These are phyloP conservation scores for Cadophora sp. DNA, from an alignment of 2,329 filamentous ascomycete genomes.

Conservation along the genomic window DNA sequence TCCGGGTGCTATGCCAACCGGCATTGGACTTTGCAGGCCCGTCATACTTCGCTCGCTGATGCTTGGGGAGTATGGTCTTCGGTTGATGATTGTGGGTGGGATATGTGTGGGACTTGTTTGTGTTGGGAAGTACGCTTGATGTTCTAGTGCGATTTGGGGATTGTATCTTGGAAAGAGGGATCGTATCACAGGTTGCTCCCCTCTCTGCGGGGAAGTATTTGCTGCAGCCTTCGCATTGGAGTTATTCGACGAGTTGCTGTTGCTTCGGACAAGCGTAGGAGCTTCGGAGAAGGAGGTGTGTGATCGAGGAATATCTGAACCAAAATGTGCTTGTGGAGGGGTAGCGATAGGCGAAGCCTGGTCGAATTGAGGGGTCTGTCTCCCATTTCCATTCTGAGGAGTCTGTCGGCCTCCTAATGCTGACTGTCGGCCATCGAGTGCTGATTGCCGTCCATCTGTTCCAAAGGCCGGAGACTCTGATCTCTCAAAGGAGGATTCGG, in stretches of 20 bases:
- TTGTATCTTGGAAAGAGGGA: slow-evolving; percentile 83
- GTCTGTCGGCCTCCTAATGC: slow-evolving; percentile 31
- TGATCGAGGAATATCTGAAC: slow-evolving; percentile 48
- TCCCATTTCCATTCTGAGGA: slow-evolving; percentile 21
- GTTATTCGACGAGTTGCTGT: slow-evolving; percentile 58
- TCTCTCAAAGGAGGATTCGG: slow-evolving; percentile 36
- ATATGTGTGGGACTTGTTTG: slow-evolving; percentile 69
- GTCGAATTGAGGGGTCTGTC: slow-evolving; percentile 32
- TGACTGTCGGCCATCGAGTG: slow-evolving; percentile 34
- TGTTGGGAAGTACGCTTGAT: slow-evolving; percentile 74
- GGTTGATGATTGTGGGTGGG: slow-evolving; percentile 68
- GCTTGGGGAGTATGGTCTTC: slow-evolving; percentile 62
- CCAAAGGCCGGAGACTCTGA: slow-evolving; percentile 36
- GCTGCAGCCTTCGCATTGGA: slow-evolving; percentile 59
- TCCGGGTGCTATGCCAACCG: slow-evolving; percentile 38
- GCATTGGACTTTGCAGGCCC: slow-evolving; percentile 42
- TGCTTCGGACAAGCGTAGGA: slow-evolving; percentile 56
- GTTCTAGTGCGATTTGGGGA: slow-evolving; percentile 67
- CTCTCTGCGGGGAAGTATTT: slow-evolving; percentile 40
- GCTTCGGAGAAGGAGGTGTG: slow-evolving; percentile 60
- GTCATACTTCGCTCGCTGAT: slow-evolving; percentile 38
- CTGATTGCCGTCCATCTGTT: slow-evolving; percentile 35
- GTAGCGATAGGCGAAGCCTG: slow-evolving; percentile 34
- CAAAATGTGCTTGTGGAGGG: slow-evolving; percentile 40
- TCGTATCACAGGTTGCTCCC: slow-evolving; percentile 56